phyloP scores from a whole-genome alignment of 129 eudicot species.

The Chrysanthemum lavandulifolium region DNA sequence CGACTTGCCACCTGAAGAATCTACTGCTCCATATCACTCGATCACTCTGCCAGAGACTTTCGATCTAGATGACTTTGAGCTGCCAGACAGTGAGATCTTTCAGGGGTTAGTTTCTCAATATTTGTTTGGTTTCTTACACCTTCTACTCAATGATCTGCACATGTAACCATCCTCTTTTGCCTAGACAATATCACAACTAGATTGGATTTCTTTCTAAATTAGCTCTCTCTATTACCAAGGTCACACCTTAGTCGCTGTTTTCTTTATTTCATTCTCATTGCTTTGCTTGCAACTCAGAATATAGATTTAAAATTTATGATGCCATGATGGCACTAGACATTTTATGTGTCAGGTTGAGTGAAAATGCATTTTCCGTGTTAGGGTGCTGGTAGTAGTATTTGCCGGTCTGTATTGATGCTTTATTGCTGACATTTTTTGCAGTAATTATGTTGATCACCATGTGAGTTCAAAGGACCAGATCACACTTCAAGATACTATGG shows the following conservation, averaged over 20 bases:
- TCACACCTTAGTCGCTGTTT: too few relatives aligned
- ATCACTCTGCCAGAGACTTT: constrained; percentile 95
- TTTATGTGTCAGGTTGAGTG: neutral
- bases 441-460: constrained; percentile 94
- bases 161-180: neutral
- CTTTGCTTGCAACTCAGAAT: neutral
- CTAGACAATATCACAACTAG: too few relatives aligned
- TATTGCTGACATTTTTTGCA: constrained; percentile 42
- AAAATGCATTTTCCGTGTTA: neutral
- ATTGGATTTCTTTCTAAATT: too few relatives aligned
- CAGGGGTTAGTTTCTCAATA: constrained; percentile 66
- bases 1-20: constrained; percentile 95
- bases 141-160: constrained; percentile 7
- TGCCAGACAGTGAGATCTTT: constrained; percentile 77
- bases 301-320: neutral
- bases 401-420: constrained; percentile 25
- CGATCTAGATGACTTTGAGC: constrained; percentile 97
- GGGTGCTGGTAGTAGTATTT: constrained; percentile 14
- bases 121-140: neutral
- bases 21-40: constrained; percentile 95
- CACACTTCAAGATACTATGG: constrained; percentile 96
- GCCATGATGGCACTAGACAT: constrained; percentile 12
- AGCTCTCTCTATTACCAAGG: too few relatives aligned
- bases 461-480: constrained; percentile 95
- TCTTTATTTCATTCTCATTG: too few relatives aligned